These are phyloP conservation scores for Didymella pomorum DNA, from an alignment of 2,329 filamentous ascomycete genomes.

Conservation along the genomic window DNA sequence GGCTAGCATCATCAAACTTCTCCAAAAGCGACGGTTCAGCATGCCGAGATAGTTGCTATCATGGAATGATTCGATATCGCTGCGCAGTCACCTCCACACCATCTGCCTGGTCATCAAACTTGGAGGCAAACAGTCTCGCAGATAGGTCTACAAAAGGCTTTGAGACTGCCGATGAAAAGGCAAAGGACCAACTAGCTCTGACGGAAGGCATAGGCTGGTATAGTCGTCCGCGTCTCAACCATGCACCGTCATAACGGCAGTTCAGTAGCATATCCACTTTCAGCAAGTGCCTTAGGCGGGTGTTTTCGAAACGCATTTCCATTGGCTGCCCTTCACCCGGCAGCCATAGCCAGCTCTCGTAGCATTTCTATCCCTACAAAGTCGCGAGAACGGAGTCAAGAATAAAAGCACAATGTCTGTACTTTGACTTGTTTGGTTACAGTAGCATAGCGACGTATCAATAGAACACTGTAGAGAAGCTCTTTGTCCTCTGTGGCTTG, in stretches of 20 bases:
- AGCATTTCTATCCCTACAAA: not conserved
- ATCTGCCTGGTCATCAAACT: constrained; percentile 13
- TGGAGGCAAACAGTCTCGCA: constrained; percentile 18
- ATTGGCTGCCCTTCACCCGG: constrained; percentile 7
- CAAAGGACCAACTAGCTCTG: constrained; percentile 32
- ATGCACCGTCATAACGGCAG: constrained; percentile 8
- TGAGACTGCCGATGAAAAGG: constrained; percentile 8
- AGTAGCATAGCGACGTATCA: not conserved
- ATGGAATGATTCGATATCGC: not conserved
- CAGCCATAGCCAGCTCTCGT: not conserved
- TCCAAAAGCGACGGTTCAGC: constrained; percentile 5
- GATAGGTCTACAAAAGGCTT: not conserved
- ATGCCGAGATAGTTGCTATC: not conserved
- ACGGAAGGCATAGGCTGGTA: constrained; percentile 16
- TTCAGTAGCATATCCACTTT: constrained; percentile 5
- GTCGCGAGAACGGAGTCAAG: not conserved
- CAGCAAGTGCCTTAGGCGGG: constrained; percentile 5
- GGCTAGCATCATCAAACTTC: not conserved
- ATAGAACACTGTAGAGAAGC: not conserved
- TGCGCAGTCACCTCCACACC: not conserved
- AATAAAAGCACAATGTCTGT: not conserved
- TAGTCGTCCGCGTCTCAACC: not conserved
- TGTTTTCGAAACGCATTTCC: not conserved
- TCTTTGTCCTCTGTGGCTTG: not conserved
- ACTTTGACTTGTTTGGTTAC: not conserved